Conservation (phyloP, 169 alveolate species). For the Eimeria sp. region DNA sequence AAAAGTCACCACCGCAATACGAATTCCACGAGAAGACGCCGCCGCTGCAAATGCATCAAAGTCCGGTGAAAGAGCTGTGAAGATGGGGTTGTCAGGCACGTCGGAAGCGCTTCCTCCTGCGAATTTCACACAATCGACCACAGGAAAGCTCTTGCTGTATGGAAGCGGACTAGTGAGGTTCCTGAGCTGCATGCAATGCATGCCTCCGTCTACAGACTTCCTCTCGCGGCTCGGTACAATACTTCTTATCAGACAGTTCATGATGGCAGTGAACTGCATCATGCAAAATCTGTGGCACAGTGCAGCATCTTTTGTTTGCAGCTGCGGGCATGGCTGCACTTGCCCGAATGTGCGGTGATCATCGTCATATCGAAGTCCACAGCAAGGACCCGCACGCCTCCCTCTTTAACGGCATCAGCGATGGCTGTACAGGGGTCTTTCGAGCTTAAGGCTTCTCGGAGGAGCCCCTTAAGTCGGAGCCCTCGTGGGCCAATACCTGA, state of each 20-base stretch:
- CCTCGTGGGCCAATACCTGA: not conserved
- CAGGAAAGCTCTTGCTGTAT: not conserved
- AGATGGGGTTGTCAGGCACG: not conserved
- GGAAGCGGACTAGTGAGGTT: not conserved
- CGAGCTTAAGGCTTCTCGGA: not conserved
- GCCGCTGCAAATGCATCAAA: conserved; percentile 63
- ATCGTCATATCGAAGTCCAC: conserved; percentile 62
- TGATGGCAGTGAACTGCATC: not conserved
- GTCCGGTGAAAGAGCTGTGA: conserved; percentile 44
- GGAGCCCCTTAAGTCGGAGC: not conserved
- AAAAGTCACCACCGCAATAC: conserved; percentile 59
- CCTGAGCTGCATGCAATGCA: not conserved
- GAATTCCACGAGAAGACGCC: conserved; percentile 17
- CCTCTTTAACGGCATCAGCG: conserved; percentile 41
- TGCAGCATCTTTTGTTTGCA: not conserved
- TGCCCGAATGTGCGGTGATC: conserved; percentile 61
- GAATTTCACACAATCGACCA: not conserved
- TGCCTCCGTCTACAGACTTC: not conserved
- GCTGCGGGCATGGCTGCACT: not conserved
- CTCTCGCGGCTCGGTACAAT: not conserved
- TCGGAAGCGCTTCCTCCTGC: conserved; percentile 55
- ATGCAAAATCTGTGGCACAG: not conserved
- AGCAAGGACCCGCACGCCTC: conserved; percentile 53
- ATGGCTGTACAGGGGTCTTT: conserved; percentile 15
- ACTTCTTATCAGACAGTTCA: not conserved